Evolutionary conservation across 2,329 filamentous ascomycete species (phyloP).

Genomic region (Colletotrichum limetticola): DNA sequence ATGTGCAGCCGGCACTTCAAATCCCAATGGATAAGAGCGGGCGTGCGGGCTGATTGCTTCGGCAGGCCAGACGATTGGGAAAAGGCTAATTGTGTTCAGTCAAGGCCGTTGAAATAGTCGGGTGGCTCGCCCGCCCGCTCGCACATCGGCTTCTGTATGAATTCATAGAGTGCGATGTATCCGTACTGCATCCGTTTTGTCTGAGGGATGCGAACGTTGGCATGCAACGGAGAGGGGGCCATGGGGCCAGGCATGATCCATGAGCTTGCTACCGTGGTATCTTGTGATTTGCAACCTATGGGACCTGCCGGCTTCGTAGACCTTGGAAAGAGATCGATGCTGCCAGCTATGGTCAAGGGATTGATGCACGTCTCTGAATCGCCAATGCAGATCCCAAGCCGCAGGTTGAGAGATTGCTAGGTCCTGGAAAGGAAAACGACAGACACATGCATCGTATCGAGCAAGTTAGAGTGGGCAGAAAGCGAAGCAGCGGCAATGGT

Average conservation of each 20-base stretch:
- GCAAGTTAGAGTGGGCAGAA: neutral
- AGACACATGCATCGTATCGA: neutral
- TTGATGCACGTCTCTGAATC: conserved; percentile 3
- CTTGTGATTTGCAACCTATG: neutral
- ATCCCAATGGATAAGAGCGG: neutral
- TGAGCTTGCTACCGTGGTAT: neutral
- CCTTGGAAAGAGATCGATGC: neutral
- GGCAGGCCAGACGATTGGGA: conserved; percentile 10
- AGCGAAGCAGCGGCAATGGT: neutral
- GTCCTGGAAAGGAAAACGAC: neutral
- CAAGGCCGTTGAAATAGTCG: neutral
- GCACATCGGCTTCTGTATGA: neutral
- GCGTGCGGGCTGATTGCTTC: neutral
- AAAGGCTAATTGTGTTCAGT: neutral
- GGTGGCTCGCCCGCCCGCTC: neutral
- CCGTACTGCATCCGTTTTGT: neutral
- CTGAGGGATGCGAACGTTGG: neutral
- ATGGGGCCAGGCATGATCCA: neutral
- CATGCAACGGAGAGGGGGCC: neutral
- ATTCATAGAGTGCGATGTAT: too few relatives aligned
- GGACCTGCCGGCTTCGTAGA: neutral
- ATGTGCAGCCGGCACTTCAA: conserved; percentile 7
- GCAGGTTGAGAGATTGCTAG: neutral
- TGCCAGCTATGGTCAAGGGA: neutral
- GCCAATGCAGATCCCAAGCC: neutral